Conservation (phyloP, 129 eudicot genomes). For the Centella asiatica region DNA sequence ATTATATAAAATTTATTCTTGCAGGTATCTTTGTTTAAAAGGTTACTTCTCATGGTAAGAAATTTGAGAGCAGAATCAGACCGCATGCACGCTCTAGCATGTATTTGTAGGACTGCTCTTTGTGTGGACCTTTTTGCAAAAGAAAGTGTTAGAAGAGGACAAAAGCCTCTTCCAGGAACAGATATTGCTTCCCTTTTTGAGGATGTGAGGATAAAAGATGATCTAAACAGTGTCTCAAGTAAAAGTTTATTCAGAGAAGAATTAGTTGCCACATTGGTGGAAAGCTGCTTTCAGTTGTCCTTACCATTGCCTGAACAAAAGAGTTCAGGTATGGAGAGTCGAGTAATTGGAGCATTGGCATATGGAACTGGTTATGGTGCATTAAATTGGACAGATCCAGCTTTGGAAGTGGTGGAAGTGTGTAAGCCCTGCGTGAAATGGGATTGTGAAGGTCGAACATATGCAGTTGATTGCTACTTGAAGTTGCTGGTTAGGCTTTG, state of each 20-base stretch:
- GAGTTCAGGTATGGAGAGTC: slow-evolving; percentile 88
- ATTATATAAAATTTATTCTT: slow-evolving; percentile 7
- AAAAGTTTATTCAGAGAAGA: slow-evolving; percentile 96
- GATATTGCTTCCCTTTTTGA: slow-evolving; percentile 94
- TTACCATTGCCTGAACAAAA: slow-evolving; percentile 92
- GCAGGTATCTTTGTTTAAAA: slow-evolving; percentile 84
- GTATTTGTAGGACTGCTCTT: slow-evolving; percentile 93
- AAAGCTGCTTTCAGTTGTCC: slow-evolving; percentile 94
- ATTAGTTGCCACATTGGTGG: slow-evolving; percentile 88
- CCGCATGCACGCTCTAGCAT: slow-evolving; percentile 97
- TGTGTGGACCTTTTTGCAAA: slow-evolving; percentile 94
- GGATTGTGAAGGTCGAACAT: slow-evolving; percentile 97
- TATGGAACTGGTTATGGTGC: slow-evolving; percentile 99
- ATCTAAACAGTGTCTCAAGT: slow-evolving; percentile 74
- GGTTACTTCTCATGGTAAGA: slow-evolving; percentile 93
- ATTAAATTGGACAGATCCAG: slow-evolving; percentile 95
- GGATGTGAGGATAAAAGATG: slow-evolving; percentile 70
- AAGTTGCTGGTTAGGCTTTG: slow-evolving; percentile 93
- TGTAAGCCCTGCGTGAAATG: slow-evolving; percentile 97
- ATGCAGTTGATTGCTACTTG: slow-evolving; percentile 96
- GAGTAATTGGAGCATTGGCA: slow-evolving; percentile 99
- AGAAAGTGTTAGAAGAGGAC: slow-evolving; percentile 94
- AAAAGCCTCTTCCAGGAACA: slow-evolving; percentile 93
- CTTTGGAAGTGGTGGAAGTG: slow-evolving; percentile 96
- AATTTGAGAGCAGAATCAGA: slow-evolving; percentile 96